A percentile compares a stretch with the other conserved stretches of the same genome.
Conservation (phyloP, 306 rosid genomes). For the Pyrus pyrifolia region DNA sequence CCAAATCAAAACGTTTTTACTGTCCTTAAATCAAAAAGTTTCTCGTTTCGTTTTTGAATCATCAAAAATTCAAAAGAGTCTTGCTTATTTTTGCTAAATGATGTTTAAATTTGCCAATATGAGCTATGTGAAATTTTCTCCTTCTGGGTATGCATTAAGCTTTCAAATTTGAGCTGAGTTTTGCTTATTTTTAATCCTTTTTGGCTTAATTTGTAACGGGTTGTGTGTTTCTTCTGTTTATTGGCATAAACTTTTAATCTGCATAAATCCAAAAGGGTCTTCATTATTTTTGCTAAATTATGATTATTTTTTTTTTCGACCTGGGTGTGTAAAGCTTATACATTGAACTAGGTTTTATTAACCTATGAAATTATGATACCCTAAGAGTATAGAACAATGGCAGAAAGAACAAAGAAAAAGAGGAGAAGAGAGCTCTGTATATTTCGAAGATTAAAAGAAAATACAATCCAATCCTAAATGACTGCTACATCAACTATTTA, state of each 20-base stretch:
- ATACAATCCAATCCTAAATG: too few species aligned
- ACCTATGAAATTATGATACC: too few species aligned
- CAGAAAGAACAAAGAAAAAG: too few species aligned
- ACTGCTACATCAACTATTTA: too few species aligned
- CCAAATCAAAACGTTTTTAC: slow-evolving; percentile 13
- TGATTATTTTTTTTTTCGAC: too few species aligned
- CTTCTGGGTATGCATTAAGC: not conserved
- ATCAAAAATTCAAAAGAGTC: not conserved
- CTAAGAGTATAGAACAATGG: too few species aligned
- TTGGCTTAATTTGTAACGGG: not conserved
- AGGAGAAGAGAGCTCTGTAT: too few species aligned
- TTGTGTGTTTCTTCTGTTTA: slow-evolving; percentile 5
- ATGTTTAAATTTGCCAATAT: not conserved
- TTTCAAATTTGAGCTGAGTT: not conserved
- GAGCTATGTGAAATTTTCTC: not conserved
- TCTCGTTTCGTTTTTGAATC: slow-evolving; percentile 8
- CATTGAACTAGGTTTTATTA: too few species aligned
- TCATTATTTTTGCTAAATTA: too few species aligned
- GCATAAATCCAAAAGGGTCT: too few species aligned
- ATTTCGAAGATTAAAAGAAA: too few species aligned
- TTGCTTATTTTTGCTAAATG: not conserved
- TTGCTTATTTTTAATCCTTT: not conserved
- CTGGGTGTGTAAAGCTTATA: too few species aligned
- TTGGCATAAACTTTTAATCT: not conserved
- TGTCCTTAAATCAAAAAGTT: slow-evolving; percentile 7